phyloP scores from a whole-genome alignment of 176 grass and related monocot species.

The Phyllostachys edulis region DNA sequence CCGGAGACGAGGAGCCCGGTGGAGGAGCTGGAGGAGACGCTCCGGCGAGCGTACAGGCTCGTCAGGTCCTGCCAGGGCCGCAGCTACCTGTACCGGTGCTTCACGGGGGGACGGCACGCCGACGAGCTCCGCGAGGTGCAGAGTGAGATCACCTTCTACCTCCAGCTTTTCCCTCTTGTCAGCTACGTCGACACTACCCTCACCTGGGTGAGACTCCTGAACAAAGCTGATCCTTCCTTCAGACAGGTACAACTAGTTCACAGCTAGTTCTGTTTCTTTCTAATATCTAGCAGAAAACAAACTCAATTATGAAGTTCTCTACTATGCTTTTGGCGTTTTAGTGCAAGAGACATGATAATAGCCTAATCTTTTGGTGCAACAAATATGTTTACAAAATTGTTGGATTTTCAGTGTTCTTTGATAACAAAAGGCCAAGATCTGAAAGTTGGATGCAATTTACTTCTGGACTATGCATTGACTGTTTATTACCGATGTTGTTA shows the following conservation, averaged over 20 bases:
- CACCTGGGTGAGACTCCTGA: conserved; percentile 40
- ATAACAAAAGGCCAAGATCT: background rate
- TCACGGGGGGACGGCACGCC: conserved; percentile 58
- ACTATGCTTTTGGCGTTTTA: background rate
- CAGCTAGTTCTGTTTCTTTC: background rate
- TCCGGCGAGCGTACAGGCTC: conserved; percentile 50
- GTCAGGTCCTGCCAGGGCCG: conserved; percentile 57
- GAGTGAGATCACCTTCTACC: conserved; percentile 68
- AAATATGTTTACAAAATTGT: background rate
- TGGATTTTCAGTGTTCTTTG: no score
- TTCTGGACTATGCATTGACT: background rate
- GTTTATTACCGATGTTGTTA: background rate
- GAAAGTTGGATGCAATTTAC: background rate
- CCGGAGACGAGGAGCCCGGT: conserved; percentile 66
- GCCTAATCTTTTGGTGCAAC: background rate
- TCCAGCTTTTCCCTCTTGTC: conserved; percentile 72
- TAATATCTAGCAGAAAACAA: background rate
- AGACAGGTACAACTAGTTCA: conserved; percentile 36
- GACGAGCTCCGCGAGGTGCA: conserved; percentile 66
- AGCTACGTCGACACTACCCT: conserved; percentile 53
- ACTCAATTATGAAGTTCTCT: background rate
- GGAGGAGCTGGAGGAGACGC: conserved; percentile 63
- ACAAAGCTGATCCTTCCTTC: conserved; percentile 12
- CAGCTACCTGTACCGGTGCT: conserved; percentile 57
- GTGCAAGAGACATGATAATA: background rate